Percentiles rank a stretch among this genome's conserved stretches.
Evolutionary conservation across 768 basidiomycete genomes (phyloP).

Genomic region (Phaeotremella skinneri): DNA sequence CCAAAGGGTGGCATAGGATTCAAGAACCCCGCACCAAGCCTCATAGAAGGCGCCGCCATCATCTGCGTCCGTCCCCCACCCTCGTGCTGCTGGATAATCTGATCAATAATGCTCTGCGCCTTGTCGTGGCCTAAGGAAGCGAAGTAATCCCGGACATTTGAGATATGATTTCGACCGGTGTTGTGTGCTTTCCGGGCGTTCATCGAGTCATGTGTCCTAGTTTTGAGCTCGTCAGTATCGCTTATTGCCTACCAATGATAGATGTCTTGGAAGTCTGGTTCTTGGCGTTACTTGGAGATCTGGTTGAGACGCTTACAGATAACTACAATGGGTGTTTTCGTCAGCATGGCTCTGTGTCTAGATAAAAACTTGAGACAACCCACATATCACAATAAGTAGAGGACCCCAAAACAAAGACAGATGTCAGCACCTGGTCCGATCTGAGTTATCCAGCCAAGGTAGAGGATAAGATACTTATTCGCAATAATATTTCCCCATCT

Average conservation of each 20-base stretch:
- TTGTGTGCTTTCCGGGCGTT: slow-evolving; percentile 87
- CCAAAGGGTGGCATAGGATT: slow-evolving; percentile 30
- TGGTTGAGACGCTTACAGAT: slow-evolving; percentile 26
- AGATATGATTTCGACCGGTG: slow-evolving; percentile 91
- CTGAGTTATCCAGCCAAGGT: neutral
- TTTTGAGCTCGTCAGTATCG: slow-evolving; percentile 7
- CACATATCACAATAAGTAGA: slow-evolving; percentile 39
- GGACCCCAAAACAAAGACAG: slow-evolving; percentile 7
- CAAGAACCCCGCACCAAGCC: slow-evolving; percentile 45
- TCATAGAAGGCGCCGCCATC: slow-evolving; percentile 46
- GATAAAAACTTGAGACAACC: neutral
- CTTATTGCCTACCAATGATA: no score
- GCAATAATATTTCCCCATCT: slow-evolving; percentile 47
- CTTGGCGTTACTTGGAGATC: no score
- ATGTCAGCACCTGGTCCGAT: slow-evolving; percentile 6
- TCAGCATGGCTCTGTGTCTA: slow-evolving; percentile 2
- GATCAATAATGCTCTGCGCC: slow-evolving; percentile 96
- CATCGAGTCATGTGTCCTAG: slow-evolving; percentile 46
- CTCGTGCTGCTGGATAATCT: slow-evolving; percentile 93
- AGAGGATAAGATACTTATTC: slow-evolving; percentile 24
- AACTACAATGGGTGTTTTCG: slow-evolving; percentile 19
- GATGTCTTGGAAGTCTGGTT: no score
- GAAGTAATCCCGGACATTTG: slow-evolving; percentile 92
- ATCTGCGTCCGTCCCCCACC: slow-evolving; percentile 56
- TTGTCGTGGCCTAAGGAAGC: slow-evolving; percentile 71